Percentiles rank a stretch among this genome's conserved stretches.
phyloP scores from a whole-genome alignment of 1,139 yeast species.

The Pichia sp. region DNA sequence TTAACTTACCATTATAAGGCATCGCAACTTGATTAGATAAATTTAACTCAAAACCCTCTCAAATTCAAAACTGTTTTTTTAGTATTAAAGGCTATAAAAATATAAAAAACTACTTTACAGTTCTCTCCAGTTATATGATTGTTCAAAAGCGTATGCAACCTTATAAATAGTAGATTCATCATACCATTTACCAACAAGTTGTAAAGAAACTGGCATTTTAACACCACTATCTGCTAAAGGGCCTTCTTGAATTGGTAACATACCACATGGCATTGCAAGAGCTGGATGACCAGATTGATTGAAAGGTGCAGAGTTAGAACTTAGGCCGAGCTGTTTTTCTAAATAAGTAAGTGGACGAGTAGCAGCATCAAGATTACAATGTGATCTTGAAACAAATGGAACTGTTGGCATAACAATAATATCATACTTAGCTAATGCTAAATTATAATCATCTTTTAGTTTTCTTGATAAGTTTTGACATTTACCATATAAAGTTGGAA shows the following conservation, averaged over 20 bases:
- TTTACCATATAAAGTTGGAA: constrained; percentile 32
- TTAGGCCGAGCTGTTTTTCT: constrained; percentile 31
- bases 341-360: constrained; percentile 23
- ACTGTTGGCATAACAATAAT: constrained; percentile 27
- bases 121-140: constrained; percentile 28
- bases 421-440: constrained; percentile 27
- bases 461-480: constrained; percentile 32
- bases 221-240: constrained; percentile 27
- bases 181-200: constrained; percentile 46
- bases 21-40: too few species aligned
- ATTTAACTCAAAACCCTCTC: too few species aligned
- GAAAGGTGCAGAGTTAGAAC: constrained; percentile 34
- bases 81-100: too few species aligned
- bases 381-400: constrained; percentile 26
- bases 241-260: constrained; percentile 22
- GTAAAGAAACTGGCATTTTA: constrained; percentile 37
- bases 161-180: constrained; percentile 39
- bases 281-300: constrained; percentile 35
- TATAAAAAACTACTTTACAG: neutral
- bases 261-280: constrained; percentile 31
- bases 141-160: constrained; percentile 36
- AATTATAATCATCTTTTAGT: constrained; percentile 30
- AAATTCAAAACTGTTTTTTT: too few species aligned
- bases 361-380: constrained; percentile 15
- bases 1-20: too few species aligned